Evolutionary conservation across 306 rosid genomes (phyloP), one percentile per base, ranked within the genome.

Genomic region (Glycine tomentella): DNA sequence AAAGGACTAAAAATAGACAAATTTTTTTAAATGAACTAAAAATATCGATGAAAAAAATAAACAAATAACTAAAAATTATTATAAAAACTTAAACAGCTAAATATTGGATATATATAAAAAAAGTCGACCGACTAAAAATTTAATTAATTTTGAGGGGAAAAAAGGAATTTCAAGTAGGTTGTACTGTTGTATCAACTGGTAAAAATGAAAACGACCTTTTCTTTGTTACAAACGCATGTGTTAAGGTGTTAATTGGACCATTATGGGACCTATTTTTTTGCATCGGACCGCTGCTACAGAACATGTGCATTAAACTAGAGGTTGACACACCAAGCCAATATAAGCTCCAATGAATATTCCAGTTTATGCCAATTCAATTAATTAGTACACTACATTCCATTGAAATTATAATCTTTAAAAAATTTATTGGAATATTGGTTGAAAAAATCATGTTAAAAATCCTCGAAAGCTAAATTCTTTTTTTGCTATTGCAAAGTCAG

Each of bases 151-250:
- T 25, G 0, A 25, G 31, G 31, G 2, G 1, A 8, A 9, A 46
- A 9, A 46, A 8, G 3, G 40, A 59, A 63, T 33, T 5, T 63
- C 13, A 5, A 3, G 17, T 6, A 12, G 46, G 46, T 63, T 5
- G 46, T 0, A 34, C 9, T 9, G 31, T 25, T 25, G 31, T 25
- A 25, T 25, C 2, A 34, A 63, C 6, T 0, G 13, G 9, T 62
- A 4, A 62, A 7, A 62, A 62, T 4, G 16, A 62, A 62, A 62
- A 11, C 3, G 40, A 7, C 42, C 40, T 9, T 59, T 59, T 10
- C 66, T 20, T 31, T 62, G 44, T 11, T 33, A 17, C 49, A 64
- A 64, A 64, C 2, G 25, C 70, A 64, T 38, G 70, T 64, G 70
- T 14, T 38, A 25, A 12, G n/a, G 25, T 64, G 48, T 14, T 64